Evolutionary conservation across 2,329 filamentous ascomycete species (phyloP), one percentile per base, ranked within the genome.

Genomic region (Penicillium sp.): DNA sequence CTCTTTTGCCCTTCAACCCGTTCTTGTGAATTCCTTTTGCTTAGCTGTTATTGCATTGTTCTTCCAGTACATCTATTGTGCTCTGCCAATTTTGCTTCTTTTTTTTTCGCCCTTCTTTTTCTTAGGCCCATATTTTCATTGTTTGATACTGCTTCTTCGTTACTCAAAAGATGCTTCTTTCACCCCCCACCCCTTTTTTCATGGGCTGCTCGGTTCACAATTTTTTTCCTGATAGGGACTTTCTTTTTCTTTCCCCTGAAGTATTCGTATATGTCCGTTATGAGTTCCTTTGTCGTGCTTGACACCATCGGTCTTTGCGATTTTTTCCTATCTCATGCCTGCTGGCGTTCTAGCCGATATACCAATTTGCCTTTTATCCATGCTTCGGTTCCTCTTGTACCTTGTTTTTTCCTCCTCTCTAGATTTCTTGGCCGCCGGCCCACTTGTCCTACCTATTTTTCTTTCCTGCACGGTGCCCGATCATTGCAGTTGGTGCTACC

Each of bases 271-370:
- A 59, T 61, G 56, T 45, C 39, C 47, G 57, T 55, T 58, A 62
- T 56, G 60, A 59, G 46, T 63, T 56, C 51, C 52, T 57, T 56
- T 46, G 39, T 37, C 27, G 43, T 37, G 26, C 23, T 39, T 50
- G 51, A 55, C 50, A 43, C 27, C 40, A 49, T 49, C 15, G 18
- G 43, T 46, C 29, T 36, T 36, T 49, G 24, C 48, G 52, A 46
- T 59, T 34, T 55, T 39, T 56, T 50, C 34, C 29, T 46, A 32
- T 55, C 44, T 33, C 23, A 29, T 55, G 47, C 57, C 54, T 55
- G 43, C 53, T 55, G 61, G 58, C 52, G 58, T 63, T 61, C 46
- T 55, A 58, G 62, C 54, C 52, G 47, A 63, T 61, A 65, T 66
- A 64, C 62, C 61, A 62, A 58, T 65, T 64, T 63, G 55, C 51